Evolutionary conservation across 2,329 filamentous ascomycete genomes (phyloP), one percentile per base, ranked within the genome.

Genomic region (Ophiosphaerella korrae): DNA sequence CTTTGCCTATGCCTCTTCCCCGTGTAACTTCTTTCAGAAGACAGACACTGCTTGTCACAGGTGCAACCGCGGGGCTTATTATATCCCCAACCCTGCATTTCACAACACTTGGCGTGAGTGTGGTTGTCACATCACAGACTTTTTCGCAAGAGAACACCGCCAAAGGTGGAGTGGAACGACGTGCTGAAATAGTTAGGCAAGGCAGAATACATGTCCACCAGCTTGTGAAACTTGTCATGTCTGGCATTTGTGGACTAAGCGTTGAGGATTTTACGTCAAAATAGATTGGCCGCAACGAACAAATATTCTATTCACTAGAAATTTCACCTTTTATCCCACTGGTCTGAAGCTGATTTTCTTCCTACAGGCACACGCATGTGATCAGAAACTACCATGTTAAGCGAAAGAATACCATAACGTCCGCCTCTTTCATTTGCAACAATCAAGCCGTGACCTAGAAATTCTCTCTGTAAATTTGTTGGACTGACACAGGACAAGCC

Each of bases 391-490:
- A 36, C 32, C 14, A 36, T 45, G 16, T 32, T 29, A 45, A 35
- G 42, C 14, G 42, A 26, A 45, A 35, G 26, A 45, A 26, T 45
- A 26, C 16, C 42, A 45, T 45, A 45, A 45, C 42, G 21, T 24
- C 42, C 16, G 11, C 26, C 43, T 18, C 34, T n/a, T 39, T 46
- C 13, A 11, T 32, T 32, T 29, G 35, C 33, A 46, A 39, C 37
- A 7, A 39, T 24, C 37, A 24, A 39, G 37, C 37, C 37, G 13
- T 24, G 21, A 47, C 47, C 45, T 48, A 23, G 39, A 44, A 18
- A 48, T 53, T 34, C 52, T 54, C 52, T 51, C 48, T 51, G 38
- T 52, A 44, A 36, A 57, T 57, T 41, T 57, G 54, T 23, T 43
- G 42, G 14, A 57, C 29, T 12, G 51, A 57, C 18, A 55, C 51